These are phyloP conservation scores for Stromatinia cepivora DNA, from an alignment of 2,329 filamentous ascomycete species.

Conservation along the genomic window DNA sequence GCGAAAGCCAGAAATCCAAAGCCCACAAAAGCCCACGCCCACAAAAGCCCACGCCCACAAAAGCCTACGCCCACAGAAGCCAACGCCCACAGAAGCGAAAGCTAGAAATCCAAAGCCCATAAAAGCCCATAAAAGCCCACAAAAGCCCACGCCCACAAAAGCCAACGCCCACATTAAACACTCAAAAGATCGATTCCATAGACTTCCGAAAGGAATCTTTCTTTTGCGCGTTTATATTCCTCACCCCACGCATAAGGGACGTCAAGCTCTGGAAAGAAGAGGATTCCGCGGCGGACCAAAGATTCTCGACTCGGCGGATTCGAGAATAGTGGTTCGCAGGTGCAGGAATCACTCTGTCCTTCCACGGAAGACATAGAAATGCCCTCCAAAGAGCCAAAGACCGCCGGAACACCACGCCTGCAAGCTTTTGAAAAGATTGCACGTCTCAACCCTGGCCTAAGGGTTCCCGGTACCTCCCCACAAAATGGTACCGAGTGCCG, in stretches of 20 bases:
- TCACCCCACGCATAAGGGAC: constrained; percentile 3
- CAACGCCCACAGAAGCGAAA: neutral
- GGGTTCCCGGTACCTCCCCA: constrained; percentile 10
- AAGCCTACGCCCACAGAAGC: neutral
- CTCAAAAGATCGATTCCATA: constrained; percentile 5
- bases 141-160: neutral
- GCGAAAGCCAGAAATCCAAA: neutral
- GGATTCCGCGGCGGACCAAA: neutral
- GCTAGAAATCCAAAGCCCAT: neutral
- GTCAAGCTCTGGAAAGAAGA: constrained; percentile 13
- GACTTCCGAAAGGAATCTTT: neutral
- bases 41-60: neutral
- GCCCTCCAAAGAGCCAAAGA: constrained; percentile 7
- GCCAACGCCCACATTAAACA: neutral
- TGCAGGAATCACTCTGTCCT: neutral
- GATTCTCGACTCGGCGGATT: neutral
- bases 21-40: no score
- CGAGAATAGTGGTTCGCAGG: neutral
- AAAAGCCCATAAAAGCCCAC: neutral
- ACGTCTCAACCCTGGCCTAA: constrained; percentile 11
- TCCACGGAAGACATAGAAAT: neutral
- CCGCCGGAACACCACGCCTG: neutral
- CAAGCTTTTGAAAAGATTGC: constrained; percentile 5
- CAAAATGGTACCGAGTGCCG: neutral
- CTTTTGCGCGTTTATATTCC: neutral